phyloP scores from a whole-genome alignment of 805 yeast species.

The Yamadazyma ubonensis region DNA sequence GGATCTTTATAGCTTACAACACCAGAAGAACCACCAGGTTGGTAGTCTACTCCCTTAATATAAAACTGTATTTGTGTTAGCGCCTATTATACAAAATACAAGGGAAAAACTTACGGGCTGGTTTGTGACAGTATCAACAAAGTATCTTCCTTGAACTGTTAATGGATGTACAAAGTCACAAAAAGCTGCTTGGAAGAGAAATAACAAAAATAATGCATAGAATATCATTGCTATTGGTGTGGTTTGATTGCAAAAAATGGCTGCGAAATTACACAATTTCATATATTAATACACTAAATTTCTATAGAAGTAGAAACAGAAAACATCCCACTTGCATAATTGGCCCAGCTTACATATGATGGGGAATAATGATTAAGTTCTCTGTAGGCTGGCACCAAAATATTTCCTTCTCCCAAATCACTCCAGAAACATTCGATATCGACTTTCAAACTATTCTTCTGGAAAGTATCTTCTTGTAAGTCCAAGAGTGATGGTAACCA shows the following conservation, averaged over 20 bases:
- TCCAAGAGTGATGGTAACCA: conserved; percentile 70
- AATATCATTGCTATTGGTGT: not conserved
- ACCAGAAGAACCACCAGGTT: conserved; percentile 92
- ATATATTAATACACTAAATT: conserved; percentile 18
- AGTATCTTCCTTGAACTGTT: conserved; percentile 64
- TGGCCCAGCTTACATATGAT: conserved; percentile 60
- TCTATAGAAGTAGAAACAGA: conserved; percentile 51
- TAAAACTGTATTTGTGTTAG: conserved; percentile 50
- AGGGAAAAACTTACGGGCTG: conserved; percentile 53
- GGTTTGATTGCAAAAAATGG: conserved; percentile 6
- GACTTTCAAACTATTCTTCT: conserved; percentile 47
- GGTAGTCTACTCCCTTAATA: conserved; percentile 88
- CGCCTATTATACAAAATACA: conserved; percentile 1
- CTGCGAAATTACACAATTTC: conserved; percentile 3
- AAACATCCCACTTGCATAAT: conserved; percentile 66
- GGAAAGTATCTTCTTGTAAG: conserved; percentile 19
- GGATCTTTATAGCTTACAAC: conserved; percentile 64
- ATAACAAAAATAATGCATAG: not conserved
- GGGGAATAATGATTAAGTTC: conserved; percentile 73
- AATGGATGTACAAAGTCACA: conserved; percentile 57
- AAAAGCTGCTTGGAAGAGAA: not conserved
- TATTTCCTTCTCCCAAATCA: conserved; percentile 49
- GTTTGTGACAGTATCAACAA: conserved; percentile 69
- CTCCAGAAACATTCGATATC: conserved; percentile 75
- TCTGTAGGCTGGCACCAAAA: conserved; percentile 66